Percentiles rank a stretch among this genome's conserved stretches.
These are phyloP conservation scores for Striga asiatica DNA, from an alignment of 257 asterid species.

Conservation along the genomic window DNA sequence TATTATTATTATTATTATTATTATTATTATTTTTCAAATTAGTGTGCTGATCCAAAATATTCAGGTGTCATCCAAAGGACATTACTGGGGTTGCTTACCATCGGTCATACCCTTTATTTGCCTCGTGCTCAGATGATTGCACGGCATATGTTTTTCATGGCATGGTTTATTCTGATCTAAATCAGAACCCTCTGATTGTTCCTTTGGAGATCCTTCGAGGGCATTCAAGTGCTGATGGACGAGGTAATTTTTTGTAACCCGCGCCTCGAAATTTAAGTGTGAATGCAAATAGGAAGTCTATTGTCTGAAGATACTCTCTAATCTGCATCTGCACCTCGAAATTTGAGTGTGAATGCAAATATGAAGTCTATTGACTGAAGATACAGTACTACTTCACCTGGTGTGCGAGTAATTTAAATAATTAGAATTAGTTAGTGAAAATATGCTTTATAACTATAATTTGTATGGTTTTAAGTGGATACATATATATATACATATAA, in stretches of 20 bases:
- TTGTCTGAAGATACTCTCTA: too few relatives aligned
- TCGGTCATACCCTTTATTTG: conserved; percentile 83
- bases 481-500: too few relatives aligned
- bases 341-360: too few relatives aligned
- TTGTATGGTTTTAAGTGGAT: too few relatives aligned
- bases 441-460: too few relatives aligned
- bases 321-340: too few relatives aligned
- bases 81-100: conserved; percentile 72
- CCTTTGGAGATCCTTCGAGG: conserved; percentile 91
- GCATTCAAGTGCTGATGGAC: conserved; percentile 58
- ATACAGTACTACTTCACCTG: too few relatives aligned
- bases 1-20: neutral
- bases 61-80: conserved; percentile 81
- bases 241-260: conserved; percentile 60
- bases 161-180: conserved; percentile 88
- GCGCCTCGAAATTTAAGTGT: too few relatives aligned
- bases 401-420: too few relatives aligned
- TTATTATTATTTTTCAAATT: neutral
- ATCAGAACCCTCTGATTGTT: conserved; percentile 75
- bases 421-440: too few relatives aligned
- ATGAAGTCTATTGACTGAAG: too few relatives aligned
- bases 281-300: too few relatives aligned
- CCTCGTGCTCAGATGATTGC: conserved; percentile 86
- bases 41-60: conserved; percentile 9
- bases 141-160: conserved; percentile 85